phyloP scores from a whole-genome alignment of 2,329 filamentous ascomycete species.

The Geosmithia flava region DNA sequence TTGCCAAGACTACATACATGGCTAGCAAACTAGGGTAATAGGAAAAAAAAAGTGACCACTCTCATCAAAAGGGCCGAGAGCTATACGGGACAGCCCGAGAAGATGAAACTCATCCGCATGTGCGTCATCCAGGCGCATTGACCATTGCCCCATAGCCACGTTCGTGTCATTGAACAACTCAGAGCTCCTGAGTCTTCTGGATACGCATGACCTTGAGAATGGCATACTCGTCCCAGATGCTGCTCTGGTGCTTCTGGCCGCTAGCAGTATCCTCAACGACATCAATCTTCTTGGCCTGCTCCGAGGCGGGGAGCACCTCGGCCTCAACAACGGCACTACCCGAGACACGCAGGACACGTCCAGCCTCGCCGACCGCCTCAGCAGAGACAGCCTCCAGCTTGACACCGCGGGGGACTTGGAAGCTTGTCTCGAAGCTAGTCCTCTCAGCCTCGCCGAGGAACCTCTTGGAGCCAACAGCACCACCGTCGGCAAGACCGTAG shows the following conservation, averaged over 20 bases:
- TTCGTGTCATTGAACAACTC: background rate
- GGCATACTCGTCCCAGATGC: background rate
- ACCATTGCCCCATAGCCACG: too few relatives aligned
- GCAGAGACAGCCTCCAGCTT: slow-evolving; percentile 8
- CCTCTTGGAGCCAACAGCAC: slow-evolving; percentile 19
- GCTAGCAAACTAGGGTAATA: too few relatives aligned
- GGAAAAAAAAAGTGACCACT: too few relatives aligned
- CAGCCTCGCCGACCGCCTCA: slow-evolving; percentile 11
- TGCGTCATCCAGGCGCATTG: too few relatives aligned
- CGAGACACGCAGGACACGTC: slow-evolving; percentile 9
- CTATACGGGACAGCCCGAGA: too few relatives aligned
- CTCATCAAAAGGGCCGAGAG: too few relatives aligned
- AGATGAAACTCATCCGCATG: too few relatives aligned
- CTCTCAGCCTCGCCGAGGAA: slow-evolving; percentile 23
- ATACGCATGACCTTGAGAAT: background rate
- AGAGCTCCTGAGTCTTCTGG: background rate
- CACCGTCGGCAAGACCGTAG: slow-evolving; percentile 21
- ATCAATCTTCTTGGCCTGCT: background rate
- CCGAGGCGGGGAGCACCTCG: slow-evolving; percentile 6
- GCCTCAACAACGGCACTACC: slow-evolving; percentile 9
- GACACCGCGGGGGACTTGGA: slow-evolving; percentile 5
- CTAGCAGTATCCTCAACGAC: background rate
- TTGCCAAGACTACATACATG: too few relatives aligned
- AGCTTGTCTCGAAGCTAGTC: slow-evolving; percentile 29
- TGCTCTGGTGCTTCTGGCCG: background rate